Evolutionary conservation across 2,329 filamentous ascomycete species (phyloP).

Genomic region (Mariannaea sp.): DNA sequence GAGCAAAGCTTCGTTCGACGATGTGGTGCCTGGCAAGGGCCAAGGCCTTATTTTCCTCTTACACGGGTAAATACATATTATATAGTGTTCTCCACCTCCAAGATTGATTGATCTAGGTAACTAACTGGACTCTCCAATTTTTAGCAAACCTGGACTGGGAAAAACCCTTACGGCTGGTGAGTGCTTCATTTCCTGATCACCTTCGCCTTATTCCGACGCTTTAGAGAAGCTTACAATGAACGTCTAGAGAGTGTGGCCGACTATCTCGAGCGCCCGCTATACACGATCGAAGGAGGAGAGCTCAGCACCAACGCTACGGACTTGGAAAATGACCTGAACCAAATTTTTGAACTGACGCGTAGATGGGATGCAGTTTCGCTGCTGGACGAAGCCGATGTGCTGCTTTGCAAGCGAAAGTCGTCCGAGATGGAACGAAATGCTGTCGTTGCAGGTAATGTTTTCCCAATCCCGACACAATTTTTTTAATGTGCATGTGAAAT

Average conservation of each 20-base stretch:
- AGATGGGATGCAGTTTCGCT: constrained; percentile 9
- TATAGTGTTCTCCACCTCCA: background rate
- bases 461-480: background rate
- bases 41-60: constrained; percentile 10
- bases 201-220: too few relatives aligned
- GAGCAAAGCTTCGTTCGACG: constrained; percentile 8
- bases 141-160: constrained; percentile 9
- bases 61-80: background rate
- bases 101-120: too few relatives aligned
- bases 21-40: constrained; percentile 12
- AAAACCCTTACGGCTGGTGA: constrained; percentile 9
- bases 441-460: constrained; percentile 1
- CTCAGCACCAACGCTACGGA: constrained; percentile 3
- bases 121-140: too few relatives aligned
- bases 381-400: constrained; percentile 12
- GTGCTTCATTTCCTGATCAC: too few relatives aligned
- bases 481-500: background rate
- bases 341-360: background rate
- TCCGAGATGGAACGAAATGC: constrained; percentile 9
- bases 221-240: background rate
- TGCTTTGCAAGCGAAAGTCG: constrained; percentile 11
- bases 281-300: constrained; percentile 5
- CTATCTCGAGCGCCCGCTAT: constrained; percentile 5
- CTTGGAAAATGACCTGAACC: constrained; percentile 1
- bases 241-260: constrained; percentile 9